phyloP scores from a whole-genome alignment of 2,329 filamentous ascomycete genomes.

The Paramyrothecium sp. region DNA sequence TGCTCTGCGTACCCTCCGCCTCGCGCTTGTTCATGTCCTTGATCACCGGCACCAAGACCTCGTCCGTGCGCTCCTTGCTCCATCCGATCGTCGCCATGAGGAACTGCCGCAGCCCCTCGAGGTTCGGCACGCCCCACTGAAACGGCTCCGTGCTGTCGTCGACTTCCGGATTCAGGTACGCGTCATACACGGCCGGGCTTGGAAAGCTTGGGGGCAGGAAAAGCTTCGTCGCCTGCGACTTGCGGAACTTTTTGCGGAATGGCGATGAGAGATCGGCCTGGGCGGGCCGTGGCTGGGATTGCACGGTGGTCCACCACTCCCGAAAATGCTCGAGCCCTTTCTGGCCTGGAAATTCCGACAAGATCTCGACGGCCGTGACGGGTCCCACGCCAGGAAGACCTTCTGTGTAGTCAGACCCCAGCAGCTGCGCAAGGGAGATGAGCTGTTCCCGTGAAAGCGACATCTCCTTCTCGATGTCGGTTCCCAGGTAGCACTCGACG shows the following conservation, averaged over 20 bases:
- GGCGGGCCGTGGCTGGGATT: conserved; percentile 63
- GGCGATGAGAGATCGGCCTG: conserved; percentile 56
- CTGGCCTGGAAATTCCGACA: conserved; percentile 77
- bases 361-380: conserved; percentile 89
- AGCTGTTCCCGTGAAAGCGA: conserved; percentile 83
- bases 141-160: conserved; percentile 77
- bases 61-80: conserved; percentile 87
- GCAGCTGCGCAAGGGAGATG: conserved; percentile 84
- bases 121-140: conserved; percentile 93
- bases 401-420: conserved; percentile 94
- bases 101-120: conserved; percentile 80
- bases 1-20: conserved; percentile 88
- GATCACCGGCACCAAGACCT: conserved; percentile 93
- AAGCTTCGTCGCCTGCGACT: conserved; percentile 74
- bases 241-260: conserved; percentile 86
- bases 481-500: conserved; percentile 88
- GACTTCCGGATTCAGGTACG: conserved; percentile 85
- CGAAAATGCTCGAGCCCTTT: conserved; percentile 70
- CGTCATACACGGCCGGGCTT: conserved; percentile 71
- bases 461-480: conserved; percentile 85
- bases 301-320: conserved; percentile 83
- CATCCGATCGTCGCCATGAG: conserved; percentile 92
- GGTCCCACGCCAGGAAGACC: conserved; percentile 88
- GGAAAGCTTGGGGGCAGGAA: conserved; percentile 84
- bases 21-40: conserved; percentile 90